Base-by-base conservation (phyloP, 2,329 filamentous ascomycete species). In the Colletotrichum sp. region DNA sequence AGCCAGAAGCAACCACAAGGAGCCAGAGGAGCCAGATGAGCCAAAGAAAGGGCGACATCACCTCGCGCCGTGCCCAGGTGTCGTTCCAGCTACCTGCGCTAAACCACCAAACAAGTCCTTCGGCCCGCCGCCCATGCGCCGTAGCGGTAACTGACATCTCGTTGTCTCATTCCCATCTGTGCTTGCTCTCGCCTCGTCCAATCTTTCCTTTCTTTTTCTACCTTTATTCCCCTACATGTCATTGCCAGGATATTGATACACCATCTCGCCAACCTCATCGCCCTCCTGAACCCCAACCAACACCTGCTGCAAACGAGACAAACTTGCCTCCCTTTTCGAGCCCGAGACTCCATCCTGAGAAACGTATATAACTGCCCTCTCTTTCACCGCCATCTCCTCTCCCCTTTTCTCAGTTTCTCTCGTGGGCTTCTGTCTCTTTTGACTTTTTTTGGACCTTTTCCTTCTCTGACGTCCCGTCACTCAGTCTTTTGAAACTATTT, bases 131-230 rank as follows among this genome's bases (percentile, higher is more conserved):
- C 47, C 66, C 68, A 74, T 74, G 72, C 63, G 69, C 68, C 63
- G 72, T 51, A 63, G 69, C 72, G 72, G 72, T 66, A 71, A 74
- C 72, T 74, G 72, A 74, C 72, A 74, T 74, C 47, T 74, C 62
- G 72, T 67, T 74, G 72, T 74, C 72, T 74, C 72, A 72, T 67
- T 63, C 33, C 63, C 55, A 74, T 67, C 68, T 67, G 62, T 74
- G 68, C 72, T 72, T 67, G 36, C 70, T 70, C 68, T 74, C 62
- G 57, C 34, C 62, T 74, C 72, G 72, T 63, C 72, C 72, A 74
- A 74, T 74, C 72, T 67, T 63, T 72, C 72, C 71, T 74, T 74
- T 67, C 69, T 67, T 74, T 69, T 72, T 57, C 55, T 66, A 34
- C 11, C 33, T 69, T 69, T 74, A 63, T 62, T 71, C 64, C 69